Evolutionary conservation across 352 stramenopile species (phyloP), one percentile per base, ranked within the genome.

Genomic region (Blastocystis sp.): DNA sequence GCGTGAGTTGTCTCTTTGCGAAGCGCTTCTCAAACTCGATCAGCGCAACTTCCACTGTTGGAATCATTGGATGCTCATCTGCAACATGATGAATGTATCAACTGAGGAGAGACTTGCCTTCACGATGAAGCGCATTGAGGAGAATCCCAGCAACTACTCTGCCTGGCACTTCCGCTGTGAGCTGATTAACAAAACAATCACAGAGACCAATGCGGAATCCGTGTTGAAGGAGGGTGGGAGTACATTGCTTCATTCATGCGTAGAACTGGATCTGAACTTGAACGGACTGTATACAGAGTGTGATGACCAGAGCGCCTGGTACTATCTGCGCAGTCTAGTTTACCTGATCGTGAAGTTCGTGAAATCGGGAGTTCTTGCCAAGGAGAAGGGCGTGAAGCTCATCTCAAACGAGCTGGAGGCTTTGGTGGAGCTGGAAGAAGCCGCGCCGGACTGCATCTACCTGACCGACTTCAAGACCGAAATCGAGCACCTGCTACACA

Each of bases 21-120:
- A 87, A 48, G 86, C 91, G 70, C 93, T 94, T 65, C 76, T 96
- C 59, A 81, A 90, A 64, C 53, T 92, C 76, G 97, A 99, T 90
- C 95, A 98, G 82, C 92, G 96, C 48, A 99, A 99, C 89, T 99
- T 99, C 89, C 97, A 99, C 90, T 98, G 96, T 90, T 99, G 96
- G 95, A 98, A 98, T 89, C 98, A 98, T 90, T 95, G 94, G 43
- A 89, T 76, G 92, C 59, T 94, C 91, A 88, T 91, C 94, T 40
- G 90, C 92, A 1, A 89, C 48, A 19, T 89, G 40, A 77, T 88
- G 43, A 70, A 43, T 43, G 10, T 89, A 5, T n/a, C 80, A n/a
- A 45, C 74, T 9, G 60, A 89, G 53, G 86, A 92, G 28, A 94
- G 98, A 88, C 92, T 98, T 65, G 93, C 93, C 40, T 99, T 98